Evolutionary conservation across 2,329 filamentous ascomycete species (phyloP).

Genomic region (Metarhizium sp.): DNA sequence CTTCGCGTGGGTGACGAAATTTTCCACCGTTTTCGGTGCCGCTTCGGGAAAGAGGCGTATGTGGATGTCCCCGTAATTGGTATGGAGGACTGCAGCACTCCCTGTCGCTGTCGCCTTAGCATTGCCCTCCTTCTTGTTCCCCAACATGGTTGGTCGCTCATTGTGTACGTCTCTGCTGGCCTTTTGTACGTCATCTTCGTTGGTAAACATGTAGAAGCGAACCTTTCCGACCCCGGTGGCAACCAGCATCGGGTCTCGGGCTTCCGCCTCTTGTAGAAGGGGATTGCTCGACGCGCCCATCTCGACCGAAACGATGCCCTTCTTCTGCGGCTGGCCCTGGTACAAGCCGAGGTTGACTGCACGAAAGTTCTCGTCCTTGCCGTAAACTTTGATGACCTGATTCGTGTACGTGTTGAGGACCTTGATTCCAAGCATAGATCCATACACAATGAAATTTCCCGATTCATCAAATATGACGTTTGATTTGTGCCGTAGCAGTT

Average conservation of each 20-base stretch:
- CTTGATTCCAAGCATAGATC: slow-evolving; percentile 85
- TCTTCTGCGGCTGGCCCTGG: slow-evolving; percentile 91
- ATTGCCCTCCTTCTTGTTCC: slow-evolving; percentile 42
- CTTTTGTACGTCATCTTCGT: slow-evolving; percentile 75
- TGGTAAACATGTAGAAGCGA: slow-evolving; percentile 97
- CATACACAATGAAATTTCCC: slow-evolving; percentile 88
- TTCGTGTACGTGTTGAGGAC: slow-evolving; percentile 96
- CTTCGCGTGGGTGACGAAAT: slow-evolving; percentile 86
- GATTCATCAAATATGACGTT: slow-evolving; percentile 96
- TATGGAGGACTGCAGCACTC: slow-evolving; percentile 78
- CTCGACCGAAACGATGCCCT: slow-evolving; percentile 83
- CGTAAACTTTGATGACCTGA: slow-evolving; percentile 81
- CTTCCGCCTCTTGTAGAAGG: slow-evolving; percentile 82
- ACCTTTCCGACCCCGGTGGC: slow-evolving; percentile 77
- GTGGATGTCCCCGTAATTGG: slow-evolving; percentile 87
- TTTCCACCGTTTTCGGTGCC: slow-evolving; percentile 91
- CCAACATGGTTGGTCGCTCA: slow-evolving; percentile 69
- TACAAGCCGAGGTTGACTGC: slow-evolving; percentile 79
- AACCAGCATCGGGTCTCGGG: slow-evolving; percentile 80
- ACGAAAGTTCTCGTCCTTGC: slow-evolving; percentile 79
- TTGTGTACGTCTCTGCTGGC: slow-evolving; percentile 87
- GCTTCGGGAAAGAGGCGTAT: slow-evolving; percentile 88
- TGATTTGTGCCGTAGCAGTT: slow-evolving; percentile 55
- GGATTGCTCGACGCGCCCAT: slow-evolving; percentile 97
- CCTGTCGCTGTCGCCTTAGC: slow-evolving; percentile 61